These are phyloP conservation scores for Alternaria sp. DNA, from an alignment of 2,329 filamentous ascomycete genomes.

Conservation along the genomic window DNA sequence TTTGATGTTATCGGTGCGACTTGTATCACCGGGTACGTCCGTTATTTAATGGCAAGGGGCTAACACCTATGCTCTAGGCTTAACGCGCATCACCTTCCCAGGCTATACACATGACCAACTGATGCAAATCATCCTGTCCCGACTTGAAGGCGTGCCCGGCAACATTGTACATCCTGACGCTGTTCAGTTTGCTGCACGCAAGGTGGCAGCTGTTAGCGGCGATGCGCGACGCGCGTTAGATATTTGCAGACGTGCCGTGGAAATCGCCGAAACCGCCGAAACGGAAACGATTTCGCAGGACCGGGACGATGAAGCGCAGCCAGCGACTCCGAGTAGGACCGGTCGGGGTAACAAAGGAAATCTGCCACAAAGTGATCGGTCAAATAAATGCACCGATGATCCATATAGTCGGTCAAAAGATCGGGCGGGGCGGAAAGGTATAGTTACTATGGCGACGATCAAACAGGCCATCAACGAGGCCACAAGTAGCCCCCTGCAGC, in stretches of 20 bases:
- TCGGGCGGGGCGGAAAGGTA: constrained; percentile 52
- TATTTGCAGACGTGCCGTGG: constrained; percentile 93
- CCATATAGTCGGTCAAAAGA: constrained; percentile 35
- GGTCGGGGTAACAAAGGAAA: constrained; percentile 50
- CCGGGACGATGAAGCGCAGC: constrained; percentile 52
- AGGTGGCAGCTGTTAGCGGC: constrained; percentile 94
- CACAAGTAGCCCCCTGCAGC: constrained; percentile 89
- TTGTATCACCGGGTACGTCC: constrained; percentile 27
- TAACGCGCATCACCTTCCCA: constrained; percentile 95
- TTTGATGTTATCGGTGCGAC: constrained; percentile 31
- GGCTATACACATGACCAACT: constrained; percentile 97
- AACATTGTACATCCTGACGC: constrained; percentile 92
- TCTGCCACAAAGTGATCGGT: constrained; percentile 27
- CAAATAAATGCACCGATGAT: constrained; percentile 33
- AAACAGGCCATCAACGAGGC: constrained; percentile 95
- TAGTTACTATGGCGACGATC: constrained; percentile 91
- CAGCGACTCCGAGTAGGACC: constrained; percentile 70
- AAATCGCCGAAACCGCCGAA: constrained; percentile 92
- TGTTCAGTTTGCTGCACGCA: constrained; percentile 93
- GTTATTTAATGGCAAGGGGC: constrained; percentile 35
- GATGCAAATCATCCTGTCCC: constrained; percentile 96
- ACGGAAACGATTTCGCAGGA: constrained; percentile 62
- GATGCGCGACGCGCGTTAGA: constrained; percentile 92
- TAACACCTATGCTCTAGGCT: constrained; percentile 57
- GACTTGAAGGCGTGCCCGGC: constrained; percentile 84